Percentiles rank a stretch among this genome's conserved stretches.
Evolutionary conservation across 2,329 filamentous ascomycete species (phyloP).

Genomic region (Neonectria sp.): DNA sequence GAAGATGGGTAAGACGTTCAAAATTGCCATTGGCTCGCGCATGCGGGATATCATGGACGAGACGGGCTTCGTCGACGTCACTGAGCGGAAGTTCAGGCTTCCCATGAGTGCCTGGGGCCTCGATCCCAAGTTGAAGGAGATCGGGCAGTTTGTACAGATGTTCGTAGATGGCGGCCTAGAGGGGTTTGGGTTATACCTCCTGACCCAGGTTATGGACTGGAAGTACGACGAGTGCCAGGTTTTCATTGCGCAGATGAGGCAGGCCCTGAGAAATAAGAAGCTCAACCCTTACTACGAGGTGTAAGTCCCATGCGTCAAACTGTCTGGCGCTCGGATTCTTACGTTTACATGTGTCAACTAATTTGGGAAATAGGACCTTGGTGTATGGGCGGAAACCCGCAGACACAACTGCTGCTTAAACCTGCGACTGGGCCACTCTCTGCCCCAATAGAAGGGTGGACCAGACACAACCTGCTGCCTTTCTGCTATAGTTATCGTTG

Average conservation of each 20-base stretch:
- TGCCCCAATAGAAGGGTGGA: too few relatives aligned
- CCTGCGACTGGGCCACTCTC: neutral
- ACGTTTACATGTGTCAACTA: conserved; percentile 1
- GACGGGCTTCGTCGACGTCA: conserved; percentile 29
- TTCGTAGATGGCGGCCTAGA: conserved; percentile 31
- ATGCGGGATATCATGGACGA: conserved; percentile 33
- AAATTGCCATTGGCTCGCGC: conserved; percentile 34
- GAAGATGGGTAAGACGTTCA: conserved; percentile 35
- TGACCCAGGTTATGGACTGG: conserved; percentile 34
- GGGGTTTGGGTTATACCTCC: conserved; percentile 27
- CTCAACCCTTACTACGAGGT: conserved; percentile 32
- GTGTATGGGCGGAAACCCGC: conserved; percentile 31
- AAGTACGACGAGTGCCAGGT: conserved; percentile 31
- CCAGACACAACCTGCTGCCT: too few relatives aligned
- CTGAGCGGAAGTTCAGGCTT: conserved; percentile 32
- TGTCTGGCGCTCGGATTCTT: neutral
- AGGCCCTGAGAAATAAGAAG: conserved; percentile 32
- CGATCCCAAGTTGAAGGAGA: conserved; percentile 33
- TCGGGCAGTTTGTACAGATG: conserved; percentile 33
- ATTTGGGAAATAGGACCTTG: conserved; percentile 22
- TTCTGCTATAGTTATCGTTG: too few relatives aligned
- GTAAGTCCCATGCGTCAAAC: conserved; percentile 22
- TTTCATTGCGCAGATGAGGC: conserved; percentile 34
- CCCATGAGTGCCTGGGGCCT: conserved; percentile 31
- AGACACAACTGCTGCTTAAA: conserved; percentile 3